Conservation (phyloP, 1,284 basidiomycete genomes). For the Ustilago trichophora region DNA sequence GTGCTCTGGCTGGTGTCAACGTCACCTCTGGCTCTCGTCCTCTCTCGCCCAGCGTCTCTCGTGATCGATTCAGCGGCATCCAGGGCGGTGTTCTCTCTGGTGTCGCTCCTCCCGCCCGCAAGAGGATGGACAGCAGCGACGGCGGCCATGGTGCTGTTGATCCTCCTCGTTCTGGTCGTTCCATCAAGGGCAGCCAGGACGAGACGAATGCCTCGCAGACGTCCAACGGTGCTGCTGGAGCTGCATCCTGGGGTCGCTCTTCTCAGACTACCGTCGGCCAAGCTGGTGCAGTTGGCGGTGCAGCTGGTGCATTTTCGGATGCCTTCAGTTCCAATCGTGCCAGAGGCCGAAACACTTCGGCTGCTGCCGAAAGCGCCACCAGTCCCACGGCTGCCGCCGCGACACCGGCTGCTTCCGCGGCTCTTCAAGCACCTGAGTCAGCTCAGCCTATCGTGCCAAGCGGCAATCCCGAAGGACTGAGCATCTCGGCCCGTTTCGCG, state of each 20-base stretch:
- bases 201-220: slow-evolving; percentile 13
- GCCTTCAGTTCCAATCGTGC: slow-evolving; percentile 47
- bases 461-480: slow-evolving; percentile 38
- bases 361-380: slow-evolving; percentile 9
- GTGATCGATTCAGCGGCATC: slow-evolving; percentile 55
- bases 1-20: slow-evolving; percentile 28
- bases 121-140: slow-evolving; percentile 53
- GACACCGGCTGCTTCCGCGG: too few species aligned
- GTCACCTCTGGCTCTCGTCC: slow-evolving; percentile 28
- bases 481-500: slow-evolving; percentile 44
- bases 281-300: slow-evolving; percentile 3
- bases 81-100: slow-evolving; percentile 57
- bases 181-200: slow-evolving; percentile 16
- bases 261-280: slow-evolving; percentile 12
- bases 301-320: slow-evolving; percentile 23
- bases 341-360: slow-evolving; percentile 17
- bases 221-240: slow-evolving; percentile 8
- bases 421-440: slow-evolving; percentile 8
- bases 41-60: slow-evolving; percentile 42
- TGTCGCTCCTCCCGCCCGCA: slow-evolving; percentile 50
- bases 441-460: slow-evolving; percentile 43
- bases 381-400: slow-evolving; percentile 6
- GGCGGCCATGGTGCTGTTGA: slow-evolving; percentile 13
- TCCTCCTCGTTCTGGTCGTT: slow-evolving; percentile 16
- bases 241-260: slow-evolving; percentile 27